These are phyloP conservation scores for Prunus davidiana DNA, from an alignment of 306 rosid species.

Conservation along the genomic window DNA sequence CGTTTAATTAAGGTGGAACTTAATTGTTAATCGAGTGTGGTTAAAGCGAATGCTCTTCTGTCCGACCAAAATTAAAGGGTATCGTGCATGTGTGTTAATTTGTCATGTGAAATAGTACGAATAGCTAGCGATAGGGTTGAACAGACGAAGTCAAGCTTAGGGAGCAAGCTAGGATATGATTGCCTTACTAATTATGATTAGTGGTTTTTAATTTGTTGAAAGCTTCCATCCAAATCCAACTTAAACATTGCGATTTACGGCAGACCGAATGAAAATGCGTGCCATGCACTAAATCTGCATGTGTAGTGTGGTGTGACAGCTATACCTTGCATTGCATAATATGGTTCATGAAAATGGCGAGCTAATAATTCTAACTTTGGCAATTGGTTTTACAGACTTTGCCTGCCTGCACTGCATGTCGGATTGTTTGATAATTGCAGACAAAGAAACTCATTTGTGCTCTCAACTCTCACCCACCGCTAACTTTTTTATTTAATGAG, in stretches of 20 bases:
- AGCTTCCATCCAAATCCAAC: not conserved
- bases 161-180: not conserved
- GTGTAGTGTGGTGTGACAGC: conserved; percentile 16
- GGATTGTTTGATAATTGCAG: conserved; percentile 4
- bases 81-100: not conserved
- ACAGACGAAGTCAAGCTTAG: not conserved
- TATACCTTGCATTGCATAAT: not conserved
- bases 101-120: not conserved
- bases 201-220: not conserved
- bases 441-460: not conserved
- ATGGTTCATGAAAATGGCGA: not conserved
- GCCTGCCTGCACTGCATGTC: not conserved
- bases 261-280: conserved; percentile 21
- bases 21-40: not conserved
- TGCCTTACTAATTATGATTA: not conserved
- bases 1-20: not conserved
- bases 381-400: not conserved
- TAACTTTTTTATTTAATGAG: too few species aligned
- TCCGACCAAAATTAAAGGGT: not conserved
- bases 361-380: too few species aligned
- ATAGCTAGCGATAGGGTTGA: not conserved
- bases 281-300: conserved; percentile 19
- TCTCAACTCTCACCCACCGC: not conserved
- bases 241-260: not conserved
- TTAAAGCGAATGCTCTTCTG: not conserved